Evolutionary conservation across 495 filamentous ascomycete species (phyloP), one percentile per base, ranked within the genome.

Genomic region (Parathielavia appendiculata): DNA sequence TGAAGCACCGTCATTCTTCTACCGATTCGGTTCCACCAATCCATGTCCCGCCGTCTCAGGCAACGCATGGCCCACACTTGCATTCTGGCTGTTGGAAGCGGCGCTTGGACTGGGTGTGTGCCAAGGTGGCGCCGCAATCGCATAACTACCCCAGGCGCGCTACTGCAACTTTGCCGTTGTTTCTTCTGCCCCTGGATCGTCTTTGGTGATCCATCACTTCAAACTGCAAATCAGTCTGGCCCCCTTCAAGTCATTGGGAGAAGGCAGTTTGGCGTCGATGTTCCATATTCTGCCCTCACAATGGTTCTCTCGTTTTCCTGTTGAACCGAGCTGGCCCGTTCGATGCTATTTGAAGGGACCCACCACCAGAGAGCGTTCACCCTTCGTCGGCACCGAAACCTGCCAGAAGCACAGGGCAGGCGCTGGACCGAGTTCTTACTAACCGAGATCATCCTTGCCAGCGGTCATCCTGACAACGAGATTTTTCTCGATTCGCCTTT

Each of bases 401-500:
- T 32, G 10, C 48, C 12, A 22, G n/a, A 34, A 49, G 45, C 45
- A 47, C 22, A 51, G 44, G 10, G 16, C 44, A 16, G 48, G 13
- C 51, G 26, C 22, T 43, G 22, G 43, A 43, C 43, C 32, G 36
- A 54, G 34, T 5, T 35, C 20, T 20, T 30, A 30, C 26, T 35
- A 54, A 54, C 52, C 52, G 52, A 54, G 52, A 54, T 45, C 40
- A 54, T 54, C 52, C 40, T 54, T 35, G 35, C 46, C 52, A 54
- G 26, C 9, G 26, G 20, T 45, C n/a, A 35, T 54, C 52, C 39
- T 6, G 26, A 45, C 41, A 17, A 34, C 13, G 32, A 56, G 20
- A 23, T 56, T 38, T 56, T 56, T 23, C 22, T 30, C 38, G 13
- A 49, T 26, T 34, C 46, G n/a, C 12, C 14, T 36, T 22, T 26